Conservation (phyloP, 495 filamentous ascomycete genomes). For the Filosporella fistucella region DNA sequence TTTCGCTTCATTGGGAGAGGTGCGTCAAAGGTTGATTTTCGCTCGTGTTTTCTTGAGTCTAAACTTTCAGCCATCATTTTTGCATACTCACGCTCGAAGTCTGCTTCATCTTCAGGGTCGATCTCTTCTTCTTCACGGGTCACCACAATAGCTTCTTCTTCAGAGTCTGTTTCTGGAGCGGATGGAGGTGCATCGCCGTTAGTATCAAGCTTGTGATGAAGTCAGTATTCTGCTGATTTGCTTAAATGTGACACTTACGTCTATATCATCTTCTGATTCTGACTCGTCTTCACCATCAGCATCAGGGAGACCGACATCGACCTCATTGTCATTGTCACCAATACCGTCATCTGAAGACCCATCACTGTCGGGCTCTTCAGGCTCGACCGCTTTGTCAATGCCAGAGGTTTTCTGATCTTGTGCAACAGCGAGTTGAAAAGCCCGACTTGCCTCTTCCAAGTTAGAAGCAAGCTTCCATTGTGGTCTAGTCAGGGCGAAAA, state of each 20-base stretch:
- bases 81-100: constrained; percentile 96
- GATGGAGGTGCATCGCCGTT: constrained; percentile 43
- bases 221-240: not conserved
- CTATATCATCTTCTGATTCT: constrained; percentile 33
- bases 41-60: constrained; percentile 90
- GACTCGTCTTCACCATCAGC: constrained; percentile 42
- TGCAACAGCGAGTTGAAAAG: constrained; percentile 81
- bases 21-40: constrained; percentile 89
- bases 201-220: constrained; percentile 18
- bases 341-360: constrained; percentile 60
- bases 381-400: constrained; percentile 57
- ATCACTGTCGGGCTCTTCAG: constrained; percentile 63
- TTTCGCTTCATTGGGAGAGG: constrained; percentile 83
- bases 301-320: constrained; percentile 31
- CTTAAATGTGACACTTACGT: constrained; percentile 9
- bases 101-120: constrained; percentile 91
- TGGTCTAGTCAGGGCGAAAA: constrained; percentile 74
- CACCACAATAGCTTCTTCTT: constrained; percentile 87
- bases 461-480: constrained; percentile 85
- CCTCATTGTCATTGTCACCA: constrained; percentile 51
- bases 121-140: constrained; percentile 84
- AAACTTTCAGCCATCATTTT: constrained; percentile 98
- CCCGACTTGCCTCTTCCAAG: constrained; percentile 75
- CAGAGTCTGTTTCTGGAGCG: constrained; percentile 51
- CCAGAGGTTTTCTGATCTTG: constrained; percentile 82